These are phyloP conservation scores for Boletus reticulatus DNA, from an alignment of 768 basidiomycete species.

Conservation along the genomic window DNA sequence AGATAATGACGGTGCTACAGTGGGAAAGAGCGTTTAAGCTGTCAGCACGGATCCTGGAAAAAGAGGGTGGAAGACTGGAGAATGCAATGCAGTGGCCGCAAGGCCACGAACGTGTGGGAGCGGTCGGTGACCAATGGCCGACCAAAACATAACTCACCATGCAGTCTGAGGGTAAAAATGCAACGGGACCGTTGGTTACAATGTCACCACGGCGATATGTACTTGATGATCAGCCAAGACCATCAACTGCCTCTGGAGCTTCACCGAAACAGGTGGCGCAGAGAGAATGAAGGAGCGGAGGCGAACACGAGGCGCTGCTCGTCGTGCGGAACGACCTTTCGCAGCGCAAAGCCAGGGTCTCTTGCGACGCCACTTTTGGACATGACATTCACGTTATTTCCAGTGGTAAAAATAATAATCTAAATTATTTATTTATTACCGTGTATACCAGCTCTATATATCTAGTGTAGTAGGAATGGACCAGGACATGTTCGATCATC, in stretches of 20 bases:
- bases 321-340: conserved; percentile 17
- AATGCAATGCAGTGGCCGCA: conserved; percentile 25
- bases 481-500: neutral
- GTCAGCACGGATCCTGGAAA: conserved; percentile 16
- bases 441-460: neutral
- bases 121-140: neutral
- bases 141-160: conserved; percentile 23
- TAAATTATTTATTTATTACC: conserved; percentile 3
- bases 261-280: conserved; percentile 2
- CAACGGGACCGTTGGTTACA: conserved; percentile 2
- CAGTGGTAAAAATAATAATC: neutral
- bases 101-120: conserved; percentile 23
- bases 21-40: conserved; percentile 9
- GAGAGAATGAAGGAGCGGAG: conserved; percentile 11
- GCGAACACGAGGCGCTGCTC: conserved; percentile 15
- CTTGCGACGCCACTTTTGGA: conserved; percentile 6
- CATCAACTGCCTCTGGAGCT: conserved; percentile 16
- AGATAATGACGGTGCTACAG: conserved; percentile 31
- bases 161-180: conserved; percentile 13
- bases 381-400: conserved; percentile 10
- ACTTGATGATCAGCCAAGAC: conserved; percentile 25
- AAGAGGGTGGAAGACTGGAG: conserved; percentile 8
- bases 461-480: neutral
- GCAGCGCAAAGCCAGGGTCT: conserved; percentile 1
- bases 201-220: neutral